Percentiles rank a stretch among this genome's conserved stretches.
phyloP scores from a whole-genome alignment of 805 yeast species.

The Kregervanrija pseudodelftensis region DNA sequence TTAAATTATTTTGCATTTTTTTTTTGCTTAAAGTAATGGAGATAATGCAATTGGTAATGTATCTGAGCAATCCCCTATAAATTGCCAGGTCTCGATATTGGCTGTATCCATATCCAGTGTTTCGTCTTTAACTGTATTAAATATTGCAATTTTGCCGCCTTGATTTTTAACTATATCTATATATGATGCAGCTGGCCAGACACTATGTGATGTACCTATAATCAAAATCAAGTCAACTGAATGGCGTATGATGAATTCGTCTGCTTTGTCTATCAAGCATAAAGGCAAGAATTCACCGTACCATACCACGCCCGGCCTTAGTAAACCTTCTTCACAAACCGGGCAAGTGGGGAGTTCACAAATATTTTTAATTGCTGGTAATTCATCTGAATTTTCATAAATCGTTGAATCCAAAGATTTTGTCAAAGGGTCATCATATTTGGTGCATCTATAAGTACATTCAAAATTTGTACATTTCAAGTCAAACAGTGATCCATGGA shows the following conservation, averaged over 20 bases:
- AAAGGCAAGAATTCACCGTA: conserved; percentile 85
- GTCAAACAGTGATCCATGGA: conserved; percentile 75
- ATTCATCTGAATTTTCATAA: conserved; percentile 8
- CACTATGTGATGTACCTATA: conserved; percentile 78
- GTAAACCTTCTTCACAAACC: conserved; percentile 51
- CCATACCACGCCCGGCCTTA: conserved; percentile 92
- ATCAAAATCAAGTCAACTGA: conserved; percentile 70
- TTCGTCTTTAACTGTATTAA: conserved; percentile 61
- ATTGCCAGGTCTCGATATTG: conserved; percentile 51
- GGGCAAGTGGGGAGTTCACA: conserved; percentile 72
- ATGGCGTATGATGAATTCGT: conserved; percentile 52
- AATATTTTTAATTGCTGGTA: conserved; percentile 34
- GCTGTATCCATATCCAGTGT: conserved; percentile 32
- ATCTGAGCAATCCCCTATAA: conserved; percentile 73
- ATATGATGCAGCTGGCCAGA: conserved; percentile 91
- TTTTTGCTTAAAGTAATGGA: conserved; percentile 30
- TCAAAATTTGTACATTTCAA: conserved; percentile 68
- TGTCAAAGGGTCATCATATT: conserved; percentile 53
- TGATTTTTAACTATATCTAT: conserved; percentile 65
- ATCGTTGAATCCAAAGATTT: conserved; percentile 16
- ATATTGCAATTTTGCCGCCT: conserved; percentile 81
- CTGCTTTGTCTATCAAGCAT: conserved; percentile 55
- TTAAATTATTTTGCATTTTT: conserved; percentile 19
- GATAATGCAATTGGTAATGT: conserved; percentile 60
- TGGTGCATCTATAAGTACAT: conserved; percentile 50